Evolutionary conservation across 805 yeast genomes (phyloP), one percentile per base, ranked within the genome.

Genomic region (Candida multigemmis): DNA sequence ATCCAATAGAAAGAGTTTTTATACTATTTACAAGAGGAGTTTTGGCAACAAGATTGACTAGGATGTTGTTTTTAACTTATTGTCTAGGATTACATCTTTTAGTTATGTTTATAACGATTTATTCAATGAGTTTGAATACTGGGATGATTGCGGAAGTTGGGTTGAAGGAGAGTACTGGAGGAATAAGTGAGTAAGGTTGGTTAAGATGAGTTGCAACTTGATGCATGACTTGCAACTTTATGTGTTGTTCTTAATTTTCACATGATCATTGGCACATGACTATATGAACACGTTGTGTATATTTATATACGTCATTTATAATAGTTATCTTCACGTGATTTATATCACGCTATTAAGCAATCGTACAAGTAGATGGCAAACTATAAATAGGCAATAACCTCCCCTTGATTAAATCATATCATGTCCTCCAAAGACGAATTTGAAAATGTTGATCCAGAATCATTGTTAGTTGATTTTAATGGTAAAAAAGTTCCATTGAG

Each of bases 1-100:
- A 87, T 2, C 81, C 91, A 2, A 46, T 81, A 31, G 96, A 91
- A 41, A 65, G 93, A 33, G 53, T 82, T n/a, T 80, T 78, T 37
- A 72, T 76, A 33, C 72, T 76, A 31, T 64, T 81, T 34, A 78
- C 94, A 1, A 65, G 83, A 37, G 69, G 81, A 0, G 70, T 86
- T n/a, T 56, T 86, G 32, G 78, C 87, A 11, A 83, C 83, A 27
- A 66, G 79, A 37, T 54, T 74, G 10, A 75, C 87, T 6, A 56
- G 96, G 41, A 68, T 77, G 64, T 46, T 80, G 23, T 84, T 85
- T 50, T 64, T 84, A 24, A 60, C 63, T 3, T 87, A 87, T 49
- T 81, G 93, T 43, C 41, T 73, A 8, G 80, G 81, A 5, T 55
- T 89, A 33, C 96, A 87, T 52, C 58, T 75, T 9, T 51, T 85